Evolutionary conservation across 208 protist genomes (phyloP), one percentile per base, ranked within the genome.

Genomic region (Lotmaria passim): DNA sequence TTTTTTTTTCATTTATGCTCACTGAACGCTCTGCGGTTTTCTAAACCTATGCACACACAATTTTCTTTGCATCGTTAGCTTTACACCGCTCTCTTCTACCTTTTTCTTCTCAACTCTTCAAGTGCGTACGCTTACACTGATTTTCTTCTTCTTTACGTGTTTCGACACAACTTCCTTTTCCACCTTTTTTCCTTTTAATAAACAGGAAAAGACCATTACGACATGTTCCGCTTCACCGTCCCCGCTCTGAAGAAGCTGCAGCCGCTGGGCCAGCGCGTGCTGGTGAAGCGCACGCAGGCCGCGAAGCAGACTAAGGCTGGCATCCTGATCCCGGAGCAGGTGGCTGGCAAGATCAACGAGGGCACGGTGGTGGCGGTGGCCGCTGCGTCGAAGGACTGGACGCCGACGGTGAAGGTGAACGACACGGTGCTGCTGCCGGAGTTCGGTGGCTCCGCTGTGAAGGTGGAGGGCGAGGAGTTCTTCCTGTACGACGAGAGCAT

Each of bases 331-430:
- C 93, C 93, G 21, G 89, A 96, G 85, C 89, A 95, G 82, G 87
- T 94, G n/a, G 89, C 90, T 19, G 86, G 86, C 47, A 97, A 97
- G 86, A 82, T 95, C 74, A 97, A 97, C 86, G 93, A 97, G 85
- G 93, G 89, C 65, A 96, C 85, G 14, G 89, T 97, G 50, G 78
- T 96, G 48, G 93, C 93, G 5, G 93, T 97, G 11, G 90, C 93
- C 23, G 84, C 86, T n/a, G 91, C 59, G 53, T 86, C 81, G 63
- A 94, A 93, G 86, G 93, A 97, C 78, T 97, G 90, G 90, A 92
- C 81, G 57, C 93, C 93, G 69, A 91, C 87, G 33, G 89, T 96
- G 79, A 95, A 94, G 81, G 91, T 87, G 33, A 78, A 85, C 79
- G 93, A 97, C 78, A 94, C 79, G 47, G 93, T 97, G 55, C 86